A percentile compares a stretch with the other conserved stretches of the same genome.
Conservation (phyloP, 306 rosid species). For the Quercus bicolor region DNA sequence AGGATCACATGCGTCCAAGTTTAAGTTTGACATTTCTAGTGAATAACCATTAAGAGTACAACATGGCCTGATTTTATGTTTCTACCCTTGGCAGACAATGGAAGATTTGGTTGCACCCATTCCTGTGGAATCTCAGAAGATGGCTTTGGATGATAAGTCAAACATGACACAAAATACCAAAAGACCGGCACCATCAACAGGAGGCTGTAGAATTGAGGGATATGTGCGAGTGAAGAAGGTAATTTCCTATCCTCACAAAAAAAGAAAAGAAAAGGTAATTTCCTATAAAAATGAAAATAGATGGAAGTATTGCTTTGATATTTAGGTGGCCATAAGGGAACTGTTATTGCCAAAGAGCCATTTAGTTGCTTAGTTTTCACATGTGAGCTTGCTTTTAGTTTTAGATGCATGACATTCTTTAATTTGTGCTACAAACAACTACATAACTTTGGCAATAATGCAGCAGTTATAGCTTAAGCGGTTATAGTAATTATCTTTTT, state of each 20-base stretch:
- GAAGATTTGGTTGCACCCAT: constrained; percentile 64
- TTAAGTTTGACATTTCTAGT: neutral
- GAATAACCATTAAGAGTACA: constrained; percentile 20
- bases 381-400: constrained; percentile 7
- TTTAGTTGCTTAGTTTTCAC: constrained; percentile 5
- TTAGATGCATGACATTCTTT: constrained; percentile 2
- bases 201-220: constrained; percentile 94
- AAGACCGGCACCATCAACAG: constrained; percentile 89
- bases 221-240: constrained; percentile 95
- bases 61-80: constrained; percentile 24
- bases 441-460: neutral
- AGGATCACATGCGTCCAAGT: constrained; percentile 1
- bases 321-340: neutral
- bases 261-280: constrained; percentile 34
- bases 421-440: neutral
- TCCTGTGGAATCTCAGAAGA: constrained; percentile 49
- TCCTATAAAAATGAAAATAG: neutral
- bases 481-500: neutral
- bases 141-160: constrained; percentile 61
- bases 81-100: constrained; percentile 55
- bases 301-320: neutral
- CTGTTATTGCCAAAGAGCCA: neutral
- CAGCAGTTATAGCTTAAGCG: neutral
- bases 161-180: constrained; percentile 44
- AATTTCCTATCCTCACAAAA: neutral